phyloP scores from a whole-genome alignment of 2,329 filamentous ascomycete genomes.

The Cordyceps militaris region DNA sequence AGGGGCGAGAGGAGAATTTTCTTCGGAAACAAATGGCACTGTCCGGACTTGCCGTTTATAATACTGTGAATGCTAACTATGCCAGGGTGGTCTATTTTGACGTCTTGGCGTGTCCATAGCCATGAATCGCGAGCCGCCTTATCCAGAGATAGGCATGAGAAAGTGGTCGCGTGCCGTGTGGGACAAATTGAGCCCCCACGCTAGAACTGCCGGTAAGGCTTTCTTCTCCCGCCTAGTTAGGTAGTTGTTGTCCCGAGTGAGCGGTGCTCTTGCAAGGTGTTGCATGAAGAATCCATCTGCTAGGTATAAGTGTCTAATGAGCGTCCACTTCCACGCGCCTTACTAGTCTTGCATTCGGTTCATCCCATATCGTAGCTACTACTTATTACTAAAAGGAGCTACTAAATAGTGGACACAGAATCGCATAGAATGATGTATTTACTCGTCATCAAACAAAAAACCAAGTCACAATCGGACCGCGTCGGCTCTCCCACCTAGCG shows the following conservation, averaged over 20 bases:
- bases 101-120: background rate
- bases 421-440: too few relatives aligned
- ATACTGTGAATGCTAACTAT: background rate
- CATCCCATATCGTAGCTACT: too few relatives aligned
- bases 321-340: too few relatives aligned
- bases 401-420: too few relatives aligned
- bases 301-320: too few relatives aligned
- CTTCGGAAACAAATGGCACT: background rate
- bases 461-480: too few relatives aligned
- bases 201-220: background rate
- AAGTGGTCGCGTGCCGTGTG: background rate
- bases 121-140: background rate
- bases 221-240: background rate
- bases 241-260: background rate
- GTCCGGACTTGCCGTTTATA: background rate
- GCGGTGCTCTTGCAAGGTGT: background rate
- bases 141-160: background rate
- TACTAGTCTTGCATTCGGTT: too few relatives aligned
- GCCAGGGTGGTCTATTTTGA: background rate
- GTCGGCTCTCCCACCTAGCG: background rate
- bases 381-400: too few relatives aligned
- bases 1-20: background rate
- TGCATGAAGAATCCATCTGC: too few relatives aligned
- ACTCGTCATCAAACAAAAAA: too few relatives aligned
- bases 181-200: background rate